A percentile compares a stretch with the other conserved stretches of the same genome.
These are phyloP conservation scores for Termitomyces sp. DNA, from an alignment of 768 basidiomycete genomes.

Conservation along the genomic window DNA sequence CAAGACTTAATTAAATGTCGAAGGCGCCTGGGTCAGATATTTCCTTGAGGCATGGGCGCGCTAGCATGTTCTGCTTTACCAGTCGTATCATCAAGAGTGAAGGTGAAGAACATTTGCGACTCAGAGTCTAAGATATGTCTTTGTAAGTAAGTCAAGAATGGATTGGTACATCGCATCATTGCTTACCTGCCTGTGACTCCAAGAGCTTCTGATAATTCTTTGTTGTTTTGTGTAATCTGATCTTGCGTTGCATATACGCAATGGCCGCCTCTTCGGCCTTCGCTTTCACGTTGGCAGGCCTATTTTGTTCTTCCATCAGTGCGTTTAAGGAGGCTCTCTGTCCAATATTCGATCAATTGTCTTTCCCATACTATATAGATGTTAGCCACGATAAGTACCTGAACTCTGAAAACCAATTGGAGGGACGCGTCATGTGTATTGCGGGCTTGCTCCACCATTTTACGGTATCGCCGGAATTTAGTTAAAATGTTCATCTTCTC, in stretches of 20 bases:
- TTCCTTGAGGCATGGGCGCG: not conserved
- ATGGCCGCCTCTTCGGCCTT: not conserved
- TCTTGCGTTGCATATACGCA: not conserved
- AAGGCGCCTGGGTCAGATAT: not conserved
- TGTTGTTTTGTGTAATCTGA: not conserved
- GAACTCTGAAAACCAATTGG: not conserved
- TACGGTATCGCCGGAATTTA: not conserved
- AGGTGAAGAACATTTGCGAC: not conserved
- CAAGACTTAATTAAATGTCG: not conserved
- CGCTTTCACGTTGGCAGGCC: not conserved
- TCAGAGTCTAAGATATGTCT: not conserved
- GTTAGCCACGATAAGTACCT: not conserved
- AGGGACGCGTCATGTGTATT: not conserved
- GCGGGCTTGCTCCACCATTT: not conserved
- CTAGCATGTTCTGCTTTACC: not conserved
- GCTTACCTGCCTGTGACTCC: conserved; percentile 22
- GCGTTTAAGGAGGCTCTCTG: not conserved
- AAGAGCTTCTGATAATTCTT: not conserved
- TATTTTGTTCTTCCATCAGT: not conserved
- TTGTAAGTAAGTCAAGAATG: not conserved
- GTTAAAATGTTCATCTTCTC: not conserved
- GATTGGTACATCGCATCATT: not conserved
- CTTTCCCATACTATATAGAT: too few species aligned
- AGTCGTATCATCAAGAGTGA: not conserved
- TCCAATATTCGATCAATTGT: not conserved